Evolutionary conservation across 2,329 filamentous ascomycete genomes (phyloP), one percentile per base, ranked within the genome.

Genomic region (Didymellaceae sp.): DNA sequence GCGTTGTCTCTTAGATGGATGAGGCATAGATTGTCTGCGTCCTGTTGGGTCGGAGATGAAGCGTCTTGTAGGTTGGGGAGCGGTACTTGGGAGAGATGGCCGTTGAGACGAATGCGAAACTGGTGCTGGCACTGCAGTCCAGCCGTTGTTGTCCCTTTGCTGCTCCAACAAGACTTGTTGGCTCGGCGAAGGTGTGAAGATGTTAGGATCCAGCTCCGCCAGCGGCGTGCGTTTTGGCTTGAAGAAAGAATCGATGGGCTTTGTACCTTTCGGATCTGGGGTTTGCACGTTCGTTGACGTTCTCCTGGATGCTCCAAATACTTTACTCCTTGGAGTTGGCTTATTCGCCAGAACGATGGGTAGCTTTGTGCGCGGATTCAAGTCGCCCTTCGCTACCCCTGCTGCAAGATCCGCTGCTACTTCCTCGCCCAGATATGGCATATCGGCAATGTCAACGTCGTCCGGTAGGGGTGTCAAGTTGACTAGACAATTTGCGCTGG

Each of bases 291-390:
- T 33, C 0, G 61, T 32, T 3, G 65, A 63, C 6, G 46, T 46
- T 22, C 49, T 47, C 39, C 55, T 56, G n/a, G 76, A 69, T 2
- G 75, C 77, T 35, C 75, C 60, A 66, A 75, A 60, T 64, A 71
- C 62, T 34, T 64, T 67, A 17, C 51, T 55, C 21, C 66, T 66
- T 35, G 73, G 59, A 35, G 67, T 66, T 30, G 70, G 55, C 53
- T 72, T 74, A 44, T 63, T 58, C 13, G 37, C 43, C n/a, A 68
- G 24, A 6, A 68, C 57, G 38, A 86, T 80, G 2, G 80, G 81
- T 52, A 86, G 71, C 73, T 97, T 97, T 1, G 91, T 95, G 59
- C 93, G 94, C 2, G 94, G 94, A 70, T 97, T 88, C 35, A 97
- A 74, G 60, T 96, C 89, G 26, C 94, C 94, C 28, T 71, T 77